phyloP scores from a whole-genome alignment of 2,329 filamentous ascomycete genomes.

The Trichophyton simii region DNA sequence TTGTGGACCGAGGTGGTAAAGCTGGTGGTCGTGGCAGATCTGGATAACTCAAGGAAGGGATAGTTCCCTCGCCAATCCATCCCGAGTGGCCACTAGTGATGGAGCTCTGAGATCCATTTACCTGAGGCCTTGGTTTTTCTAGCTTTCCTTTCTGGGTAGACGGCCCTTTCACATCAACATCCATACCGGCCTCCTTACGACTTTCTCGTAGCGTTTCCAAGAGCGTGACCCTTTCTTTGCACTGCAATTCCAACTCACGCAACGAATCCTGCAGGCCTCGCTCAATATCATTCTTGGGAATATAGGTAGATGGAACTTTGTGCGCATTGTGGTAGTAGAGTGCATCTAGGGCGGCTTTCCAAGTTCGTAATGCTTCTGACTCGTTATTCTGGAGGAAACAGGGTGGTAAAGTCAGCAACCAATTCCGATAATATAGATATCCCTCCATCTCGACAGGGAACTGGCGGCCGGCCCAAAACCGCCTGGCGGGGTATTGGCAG shows the following conservation, averaged over 20 bases:
- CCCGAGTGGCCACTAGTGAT: conserved; percentile 27
- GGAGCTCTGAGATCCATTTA: conserved; percentile 11
- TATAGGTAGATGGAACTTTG: conserved; percentile 55
- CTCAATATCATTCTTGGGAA: conserved; percentile 68
- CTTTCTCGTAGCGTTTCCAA: conserved; percentile 66
- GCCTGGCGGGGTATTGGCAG: not conserved
- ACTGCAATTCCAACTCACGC: conserved; percentile 73
- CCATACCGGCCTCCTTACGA: conserved; percentile 40
- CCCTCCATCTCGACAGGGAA: no score
- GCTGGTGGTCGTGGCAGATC: conserved; percentile 63
- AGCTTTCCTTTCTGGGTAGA: conserved; percentile 15
- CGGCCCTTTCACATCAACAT: conserved; percentile 12
- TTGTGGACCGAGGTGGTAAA: conserved; percentile 30
- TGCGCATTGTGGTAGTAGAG: conserved; percentile 79
- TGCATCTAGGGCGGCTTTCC: conserved; percentile 75
- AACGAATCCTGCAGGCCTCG: conserved; percentile 69
- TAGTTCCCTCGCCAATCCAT: conserved; percentile 68
- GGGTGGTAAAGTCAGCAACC: not conserved
- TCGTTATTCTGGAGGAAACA: conserved; percentile 60
- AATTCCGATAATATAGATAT: not conserved
- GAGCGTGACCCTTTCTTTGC: conserved; percentile 82
- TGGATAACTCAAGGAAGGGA: conserved; percentile 66
- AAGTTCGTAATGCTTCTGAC: conserved; percentile 76
- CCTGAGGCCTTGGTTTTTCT: conserved; percentile 13
- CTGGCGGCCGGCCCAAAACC: not conserved